phyloP scores from a whole-genome alignment of 495 filamentous ascomycete genomes.

The Cairneyella variabilis region DNA sequence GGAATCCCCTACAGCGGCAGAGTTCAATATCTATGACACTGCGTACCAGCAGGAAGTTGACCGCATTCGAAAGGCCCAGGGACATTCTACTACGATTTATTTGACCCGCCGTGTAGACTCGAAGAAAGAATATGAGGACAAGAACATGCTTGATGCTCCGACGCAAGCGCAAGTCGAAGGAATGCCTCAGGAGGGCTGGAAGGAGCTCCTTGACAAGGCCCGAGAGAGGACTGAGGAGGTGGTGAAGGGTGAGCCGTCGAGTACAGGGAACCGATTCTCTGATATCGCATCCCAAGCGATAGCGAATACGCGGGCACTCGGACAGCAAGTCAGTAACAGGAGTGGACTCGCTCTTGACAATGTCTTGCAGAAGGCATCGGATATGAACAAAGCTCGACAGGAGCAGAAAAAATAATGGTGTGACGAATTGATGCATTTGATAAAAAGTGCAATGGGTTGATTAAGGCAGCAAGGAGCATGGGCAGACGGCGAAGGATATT shows the following conservation, averaged over 20 bases:
- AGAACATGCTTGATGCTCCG: conserved; percentile 20
- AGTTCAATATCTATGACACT: conserved; percentile 81
- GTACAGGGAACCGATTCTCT: not conserved
- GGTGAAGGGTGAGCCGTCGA: not conserved
- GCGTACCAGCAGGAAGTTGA: conserved; percentile 81
- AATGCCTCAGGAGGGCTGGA: conserved; percentile 17
- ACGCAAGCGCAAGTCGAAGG: not conserved
- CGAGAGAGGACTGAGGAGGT: conserved; percentile 13
- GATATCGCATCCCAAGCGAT: conserved; percentile 21
- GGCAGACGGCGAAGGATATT: too few relatives aligned
- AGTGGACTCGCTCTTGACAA: conserved; percentile 9
- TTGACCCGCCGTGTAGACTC: conserved; percentile 25
- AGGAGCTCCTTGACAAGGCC: conserved; percentile 18
- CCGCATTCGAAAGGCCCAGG: conserved; percentile 48
- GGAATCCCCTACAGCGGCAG: conserved; percentile 75
- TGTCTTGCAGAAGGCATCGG: conserved; percentile 12
- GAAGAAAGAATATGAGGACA: conserved; percentile 20
- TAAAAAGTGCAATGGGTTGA: too few relatives aligned
- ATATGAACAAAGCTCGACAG: not conserved
- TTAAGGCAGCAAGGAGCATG: too few relatives aligned
- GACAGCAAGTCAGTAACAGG: conserved; percentile 9
- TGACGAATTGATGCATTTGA: not conserved
- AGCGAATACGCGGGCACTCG: conserved; percentile 14
- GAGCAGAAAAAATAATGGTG: not conserved
- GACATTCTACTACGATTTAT: conserved; percentile 23